A percentile compares a stretch with the other conserved stretches of the same genome.
Conservation (phyloP, 2,329 filamentous ascomycete genomes). For the Sporothrix curviconia region DNA sequence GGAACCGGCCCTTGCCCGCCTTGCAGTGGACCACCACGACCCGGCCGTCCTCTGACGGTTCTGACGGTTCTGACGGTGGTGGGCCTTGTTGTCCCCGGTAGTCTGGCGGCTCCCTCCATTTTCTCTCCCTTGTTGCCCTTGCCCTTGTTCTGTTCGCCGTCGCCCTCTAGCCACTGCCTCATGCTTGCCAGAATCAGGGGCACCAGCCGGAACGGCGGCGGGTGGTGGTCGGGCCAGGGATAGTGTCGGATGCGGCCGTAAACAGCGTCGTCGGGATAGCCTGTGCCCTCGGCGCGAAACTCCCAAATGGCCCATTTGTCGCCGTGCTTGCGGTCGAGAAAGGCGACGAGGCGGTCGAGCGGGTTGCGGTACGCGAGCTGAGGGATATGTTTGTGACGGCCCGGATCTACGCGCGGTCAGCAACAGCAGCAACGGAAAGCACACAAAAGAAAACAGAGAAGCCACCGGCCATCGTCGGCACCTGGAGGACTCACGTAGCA, state of each 20-base stretch:
- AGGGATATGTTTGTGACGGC: slow-evolving; percentile 80
- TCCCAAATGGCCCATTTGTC: slow-evolving; percentile 94
- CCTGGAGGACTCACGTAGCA: slow-evolving; percentile 44
- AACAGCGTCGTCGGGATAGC: slow-evolving; percentile 86
- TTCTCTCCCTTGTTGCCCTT: slow-evolving; percentile 24
- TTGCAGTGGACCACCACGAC: slow-evolving; percentile 96
- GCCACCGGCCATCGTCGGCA: neutral
- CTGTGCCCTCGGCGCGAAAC: slow-evolving; percentile 92
- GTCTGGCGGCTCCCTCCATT: slow-evolving; percentile 7
- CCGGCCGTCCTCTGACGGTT: slow-evolving; percentile 33
- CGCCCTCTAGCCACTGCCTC: slow-evolving; percentile 72
- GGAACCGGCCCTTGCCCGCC: slow-evolving; percentile 87
- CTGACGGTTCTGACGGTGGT: slow-evolving; percentile 2
- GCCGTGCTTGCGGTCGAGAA: slow-evolving; percentile 78
- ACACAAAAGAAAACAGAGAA: neutral
- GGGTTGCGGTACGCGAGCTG: slow-evolving; percentile 92
- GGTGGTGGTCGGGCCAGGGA: slow-evolving; percentile 95
- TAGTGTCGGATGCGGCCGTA: slow-evolving; percentile 83
- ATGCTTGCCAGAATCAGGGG: slow-evolving; percentile 88
- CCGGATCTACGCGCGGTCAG: slow-evolving; percentile 65
- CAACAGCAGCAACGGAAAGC: slow-evolving; percentile 21
- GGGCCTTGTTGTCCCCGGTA: slow-evolving; percentile 7
- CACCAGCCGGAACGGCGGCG: slow-evolving; percentile 83
- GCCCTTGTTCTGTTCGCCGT: slow-evolving; percentile 27
- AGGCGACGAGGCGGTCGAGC: slow-evolving; percentile 76